A percentile compares a stretch with the other conserved stretches of the same genome.
phyloP scores from a whole-genome alignment of 805 yeast genomes.

The Wickerhamiella lipophila region DNA sequence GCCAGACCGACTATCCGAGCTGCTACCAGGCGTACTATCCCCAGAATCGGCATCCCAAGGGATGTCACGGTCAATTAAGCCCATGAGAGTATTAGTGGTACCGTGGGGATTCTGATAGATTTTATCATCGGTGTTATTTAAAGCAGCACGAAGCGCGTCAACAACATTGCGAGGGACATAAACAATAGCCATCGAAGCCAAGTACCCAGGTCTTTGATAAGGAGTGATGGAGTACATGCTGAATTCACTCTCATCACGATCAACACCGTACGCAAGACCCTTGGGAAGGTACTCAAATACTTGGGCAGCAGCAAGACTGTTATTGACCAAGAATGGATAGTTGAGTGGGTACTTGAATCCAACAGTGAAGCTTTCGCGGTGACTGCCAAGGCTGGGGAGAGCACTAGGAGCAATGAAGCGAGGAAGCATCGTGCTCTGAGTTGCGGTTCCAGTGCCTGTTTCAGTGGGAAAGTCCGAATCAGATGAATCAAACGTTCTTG shows the following conservation, averaged over 20 bases:
- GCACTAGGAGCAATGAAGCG: slow-evolving; percentile 61
- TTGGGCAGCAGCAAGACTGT: slow-evolving; percentile 69
- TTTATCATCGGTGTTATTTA: slow-evolving; percentile 41
- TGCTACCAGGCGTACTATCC: slow-evolving; percentile 12
- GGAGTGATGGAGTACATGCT: slow-evolving; percentile 65
- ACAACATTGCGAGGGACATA: slow-evolving; percentile 56
- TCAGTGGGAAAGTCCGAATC: slow-evolving; percentile 11
- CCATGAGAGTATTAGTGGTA: slow-evolving; percentile 45
- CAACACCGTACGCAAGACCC: slow-evolving; percentile 53
- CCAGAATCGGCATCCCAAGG: slow-evolving; percentile 4
- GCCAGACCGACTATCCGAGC: slow-evolving; percentile 12
- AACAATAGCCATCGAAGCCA: slow-evolving; percentile 79
- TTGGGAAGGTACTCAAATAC: slow-evolving; percentile 74
- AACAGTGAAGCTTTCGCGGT: slow-evolving; percentile 48
- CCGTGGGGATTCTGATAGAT: slow-evolving; percentile 49
- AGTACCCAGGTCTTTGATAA: slow-evolving; percentile 48
- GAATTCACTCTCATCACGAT: slow-evolving; percentile 32
- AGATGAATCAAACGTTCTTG: slow-evolving; percentile 13
- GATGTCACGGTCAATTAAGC: slow-evolving; percentile 58
- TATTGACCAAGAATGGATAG: slow-evolving; percentile 68
- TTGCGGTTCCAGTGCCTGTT: slow-evolving; percentile 17
- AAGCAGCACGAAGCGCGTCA: slow-evolving; percentile 33
- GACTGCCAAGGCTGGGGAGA: slow-evolving; percentile 27
- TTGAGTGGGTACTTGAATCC: slow-evolving; percentile 72
- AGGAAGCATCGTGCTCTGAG: slow-evolving; percentile 36